These are phyloP conservation scores for Antitrichia curtipendula DNA, from an alignment of 225 moss, liverwort and hornwort species.

Conservation along the genomic window DNA sequence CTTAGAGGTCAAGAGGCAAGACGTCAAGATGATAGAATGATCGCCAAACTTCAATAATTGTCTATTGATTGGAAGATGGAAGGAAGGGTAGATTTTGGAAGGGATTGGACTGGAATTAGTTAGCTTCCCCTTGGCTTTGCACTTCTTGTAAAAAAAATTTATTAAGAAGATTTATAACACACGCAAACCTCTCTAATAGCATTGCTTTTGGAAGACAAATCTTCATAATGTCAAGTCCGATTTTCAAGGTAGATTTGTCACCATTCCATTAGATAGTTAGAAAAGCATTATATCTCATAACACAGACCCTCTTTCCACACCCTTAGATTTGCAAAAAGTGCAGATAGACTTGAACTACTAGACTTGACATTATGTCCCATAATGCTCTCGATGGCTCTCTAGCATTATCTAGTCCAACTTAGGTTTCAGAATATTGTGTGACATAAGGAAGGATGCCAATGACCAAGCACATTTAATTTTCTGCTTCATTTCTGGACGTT, in stretches of 20 bases:
- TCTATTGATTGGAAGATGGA: neutral
- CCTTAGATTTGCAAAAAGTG: no score
- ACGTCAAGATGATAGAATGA: neutral
- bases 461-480: neutral
- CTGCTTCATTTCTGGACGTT: neutral
- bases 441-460: neutral
- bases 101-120: neutral
- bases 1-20: no score
- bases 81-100: neutral
- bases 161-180: neutral
- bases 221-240: neutral
- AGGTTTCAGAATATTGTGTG: neutral
- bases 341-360: no score
- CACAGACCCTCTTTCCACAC: no score
- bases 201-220: neutral
- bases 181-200: neutral
- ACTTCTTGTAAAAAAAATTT: neutral
- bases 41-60: neutral
- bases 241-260: no score
- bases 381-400: no score
- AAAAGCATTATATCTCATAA: no score
- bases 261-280: no score
- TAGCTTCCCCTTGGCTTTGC: no score
- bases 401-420: no score
- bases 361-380: no score